Conservation (phyloP, 78 protist species). For the Mastigamoeba balamuthi region DNA sequence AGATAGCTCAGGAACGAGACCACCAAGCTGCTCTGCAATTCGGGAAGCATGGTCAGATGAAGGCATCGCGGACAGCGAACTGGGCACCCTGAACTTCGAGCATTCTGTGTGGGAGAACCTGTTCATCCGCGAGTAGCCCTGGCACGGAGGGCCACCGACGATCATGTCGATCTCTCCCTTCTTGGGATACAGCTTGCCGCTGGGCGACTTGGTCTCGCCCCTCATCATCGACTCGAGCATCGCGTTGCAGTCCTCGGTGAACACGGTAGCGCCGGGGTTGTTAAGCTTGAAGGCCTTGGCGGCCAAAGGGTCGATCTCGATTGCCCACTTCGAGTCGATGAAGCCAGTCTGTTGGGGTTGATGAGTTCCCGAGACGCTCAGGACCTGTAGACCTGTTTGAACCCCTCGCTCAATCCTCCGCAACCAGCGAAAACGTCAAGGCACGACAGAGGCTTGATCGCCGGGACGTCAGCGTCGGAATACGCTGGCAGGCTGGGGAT, state of each 20-base stretch:
- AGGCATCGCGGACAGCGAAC: too few relatives aligned
- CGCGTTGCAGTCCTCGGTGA: background rate
- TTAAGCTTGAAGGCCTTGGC: background rate
- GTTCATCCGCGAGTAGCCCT: background rate
- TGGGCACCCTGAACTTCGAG: background rate
- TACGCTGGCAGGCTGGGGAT: too few relatives aligned
- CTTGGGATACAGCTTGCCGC: background rate
- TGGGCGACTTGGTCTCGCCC: background rate
- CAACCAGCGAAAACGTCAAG: slow-evolving; percentile 2
- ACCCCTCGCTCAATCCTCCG: background rate
- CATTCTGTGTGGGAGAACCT: background rate
- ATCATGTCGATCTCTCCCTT: background rate
- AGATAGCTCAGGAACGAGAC: background rate
- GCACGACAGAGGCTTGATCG: too few relatives aligned
- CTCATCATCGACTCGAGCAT: background rate
- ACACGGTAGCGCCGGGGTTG: background rate
- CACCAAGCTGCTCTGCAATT: too few relatives aligned
- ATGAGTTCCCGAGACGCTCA: background rate
- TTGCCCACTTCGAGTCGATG: background rate
- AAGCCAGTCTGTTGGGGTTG: background rate
- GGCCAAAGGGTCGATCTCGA: background rate
- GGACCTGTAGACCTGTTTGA: background rate
- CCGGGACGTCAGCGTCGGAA: too few relatives aligned
- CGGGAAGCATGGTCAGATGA: too few relatives aligned
- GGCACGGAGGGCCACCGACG: slow-evolving; percentile 4